These are phyloP conservation scores for Rhizopus delemar DNA, from an alignment of 371 early-diverging fungal genomes.

Conservation along the genomic window DNA sequence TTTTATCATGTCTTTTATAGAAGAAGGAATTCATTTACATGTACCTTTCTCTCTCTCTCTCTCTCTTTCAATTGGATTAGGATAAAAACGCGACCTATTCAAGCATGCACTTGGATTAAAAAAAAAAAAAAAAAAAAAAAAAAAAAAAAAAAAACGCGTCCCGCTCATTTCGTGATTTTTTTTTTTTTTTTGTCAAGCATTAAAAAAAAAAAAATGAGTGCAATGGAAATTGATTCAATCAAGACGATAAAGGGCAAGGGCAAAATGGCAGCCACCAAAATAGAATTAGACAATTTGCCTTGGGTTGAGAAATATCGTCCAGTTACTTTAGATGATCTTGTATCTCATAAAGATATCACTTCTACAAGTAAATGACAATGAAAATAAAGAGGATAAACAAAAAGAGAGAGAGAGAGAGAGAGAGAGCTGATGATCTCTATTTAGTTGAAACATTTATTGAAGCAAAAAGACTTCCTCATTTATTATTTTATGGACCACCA, in stretches of 20 bases:
- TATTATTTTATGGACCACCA: constrained; percentile 98
- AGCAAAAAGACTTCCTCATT: constrained; percentile 92
- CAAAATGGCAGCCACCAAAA: constrained; percentile 18
- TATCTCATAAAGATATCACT: constrained; percentile 90
- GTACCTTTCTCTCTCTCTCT: too few relatives aligned
- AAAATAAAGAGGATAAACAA: neutral
- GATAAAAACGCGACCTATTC: too few relatives aligned
- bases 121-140: too few relatives aligned
- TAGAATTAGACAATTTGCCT: constrained; percentile 36
- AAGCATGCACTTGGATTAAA: too few relatives aligned
- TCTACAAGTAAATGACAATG: constrained; percentile 67
- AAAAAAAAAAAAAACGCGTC: neutral
- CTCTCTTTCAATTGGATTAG: too few relatives aligned
- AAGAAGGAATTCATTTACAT: too few relatives aligned
- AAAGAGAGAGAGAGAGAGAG: too few relatives aligned
- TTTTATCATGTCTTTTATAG: too few relatives aligned
- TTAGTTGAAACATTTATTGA: constrained; percentile 86
- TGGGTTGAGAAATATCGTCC: constrained; percentile 97
- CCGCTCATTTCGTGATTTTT: neutral
- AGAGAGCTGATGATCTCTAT: neutral
- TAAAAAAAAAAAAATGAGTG: constrained; percentile 22
- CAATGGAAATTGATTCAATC: constrained; percentile 32
- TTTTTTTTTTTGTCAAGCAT: neutral
- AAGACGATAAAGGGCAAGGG: constrained; percentile 32
- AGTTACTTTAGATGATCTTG: constrained; percentile 77